A percentile compares a stretch with the other conserved stretches of the same genome.
phyloP scores from a whole-genome alignment of 768 basidiomycete species.

The Boletus subcaerulescens region DNA sequence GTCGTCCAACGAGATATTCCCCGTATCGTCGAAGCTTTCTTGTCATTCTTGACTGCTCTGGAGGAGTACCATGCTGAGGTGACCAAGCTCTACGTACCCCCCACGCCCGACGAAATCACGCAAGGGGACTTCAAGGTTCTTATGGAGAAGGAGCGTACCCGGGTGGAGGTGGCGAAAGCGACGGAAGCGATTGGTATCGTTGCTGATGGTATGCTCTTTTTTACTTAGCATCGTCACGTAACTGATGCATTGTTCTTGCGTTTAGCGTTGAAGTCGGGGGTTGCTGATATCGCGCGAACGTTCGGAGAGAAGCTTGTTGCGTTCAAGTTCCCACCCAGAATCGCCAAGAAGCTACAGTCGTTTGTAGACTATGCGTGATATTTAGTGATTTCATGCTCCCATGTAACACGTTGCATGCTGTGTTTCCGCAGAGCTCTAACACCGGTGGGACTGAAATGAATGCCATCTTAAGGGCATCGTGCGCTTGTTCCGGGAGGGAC shows the following conservation, averaged over 20 bases:
- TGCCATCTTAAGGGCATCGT: too few relatives aligned
- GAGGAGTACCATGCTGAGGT: slow-evolving; percentile 64
- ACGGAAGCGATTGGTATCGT: slow-evolving; percentile 52
- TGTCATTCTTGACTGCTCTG: slow-evolving; percentile 61
- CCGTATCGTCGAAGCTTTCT: slow-evolving; percentile 71
- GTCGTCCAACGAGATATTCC: slow-evolving; percentile 85
- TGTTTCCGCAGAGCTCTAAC: neutral
- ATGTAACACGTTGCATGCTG: neutral
- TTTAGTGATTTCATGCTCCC: neutral
- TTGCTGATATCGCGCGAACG: slow-evolving; percentile 63
- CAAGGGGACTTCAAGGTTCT: slow-evolving; percentile 33
- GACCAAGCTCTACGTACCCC: slow-evolving; percentile 37
- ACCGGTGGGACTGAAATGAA: too few relatives aligned
- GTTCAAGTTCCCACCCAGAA: slow-evolving; percentile 74
- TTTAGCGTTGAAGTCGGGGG: slow-evolving; percentile 57
- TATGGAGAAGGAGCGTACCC: slow-evolving; percentile 36
- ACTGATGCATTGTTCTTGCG: neutral
- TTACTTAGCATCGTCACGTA: too few relatives aligned
- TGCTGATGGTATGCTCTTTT: slow-evolving; percentile 49
- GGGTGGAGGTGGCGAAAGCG: slow-evolving; percentile 53
- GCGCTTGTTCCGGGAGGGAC: too few relatives aligned
- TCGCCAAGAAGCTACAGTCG: slow-evolving; percentile 62
- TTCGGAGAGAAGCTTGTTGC: slow-evolving; percentile 73
- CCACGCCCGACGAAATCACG: slow-evolving; percentile 33
- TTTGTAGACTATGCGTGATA: slow-evolving; percentile 59